These are phyloP conservation scores for Neofusicoccum laricinum DNA, from an alignment of 2,329 filamentous ascomycete species.

Conservation along the genomic window DNA sequence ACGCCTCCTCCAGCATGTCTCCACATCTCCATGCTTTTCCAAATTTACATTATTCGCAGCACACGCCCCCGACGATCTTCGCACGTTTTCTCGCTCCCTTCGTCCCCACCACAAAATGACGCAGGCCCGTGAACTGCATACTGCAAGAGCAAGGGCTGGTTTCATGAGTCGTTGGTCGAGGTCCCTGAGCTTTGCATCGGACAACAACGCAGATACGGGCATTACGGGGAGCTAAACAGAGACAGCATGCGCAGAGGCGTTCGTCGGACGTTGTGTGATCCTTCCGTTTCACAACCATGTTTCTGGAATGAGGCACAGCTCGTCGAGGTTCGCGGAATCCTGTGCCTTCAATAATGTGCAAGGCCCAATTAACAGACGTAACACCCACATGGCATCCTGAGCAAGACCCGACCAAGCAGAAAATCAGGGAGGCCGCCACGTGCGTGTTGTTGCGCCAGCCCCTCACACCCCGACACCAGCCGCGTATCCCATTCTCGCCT, in stretches of 20 bases:
- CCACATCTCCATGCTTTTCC: conserved; percentile 13
- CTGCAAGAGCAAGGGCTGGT: conserved; percentile 6
- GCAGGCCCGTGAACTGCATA: conserved; percentile 11
- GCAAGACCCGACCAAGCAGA: background rate
- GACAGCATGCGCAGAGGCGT: background rate
- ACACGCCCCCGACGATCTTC: background rate
- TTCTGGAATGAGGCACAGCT: background rate
- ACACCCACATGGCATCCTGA: background rate
- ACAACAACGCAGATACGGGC: background rate
- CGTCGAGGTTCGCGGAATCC: background rate
- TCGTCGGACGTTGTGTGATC: background rate
- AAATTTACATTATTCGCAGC: conserved; percentile 2
- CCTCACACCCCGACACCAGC: background rate
- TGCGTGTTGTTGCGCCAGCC: background rate
- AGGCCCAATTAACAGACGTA: background rate
- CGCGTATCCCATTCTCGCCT: background rate
- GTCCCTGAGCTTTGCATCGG: conserved; percentile 6
- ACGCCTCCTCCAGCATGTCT: conserved; percentile 1
- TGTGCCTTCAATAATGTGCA: background rate
- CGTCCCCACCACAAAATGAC: conserved; percentile 5
- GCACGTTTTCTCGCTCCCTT: background rate
- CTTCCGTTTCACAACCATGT: conserved; percentile 3
- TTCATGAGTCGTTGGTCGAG: background rate
- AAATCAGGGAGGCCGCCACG: background rate
- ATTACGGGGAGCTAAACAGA: background rate